Percentiles rank a stretch among this genome's conserved stretches.
These are phyloP conservation scores for Curvularia verruculosa DNA, from an alignment of 2,329 filamentous ascomycete species.

Conservation along the genomic window DNA sequence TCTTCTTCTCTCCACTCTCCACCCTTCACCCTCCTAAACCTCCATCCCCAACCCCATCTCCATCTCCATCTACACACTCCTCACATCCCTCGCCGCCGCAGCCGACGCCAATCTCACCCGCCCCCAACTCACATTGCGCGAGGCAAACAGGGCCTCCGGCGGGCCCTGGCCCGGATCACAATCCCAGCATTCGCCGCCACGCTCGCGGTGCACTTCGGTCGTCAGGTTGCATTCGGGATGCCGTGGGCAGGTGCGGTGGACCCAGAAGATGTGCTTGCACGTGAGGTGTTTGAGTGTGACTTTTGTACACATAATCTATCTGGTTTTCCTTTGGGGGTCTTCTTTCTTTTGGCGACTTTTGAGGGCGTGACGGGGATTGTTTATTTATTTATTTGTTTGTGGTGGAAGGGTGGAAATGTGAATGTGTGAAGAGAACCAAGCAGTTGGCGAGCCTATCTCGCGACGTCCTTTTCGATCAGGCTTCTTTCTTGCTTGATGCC, in stretches of 20 bases:
- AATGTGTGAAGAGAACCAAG: no score
- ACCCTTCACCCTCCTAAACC: no score
- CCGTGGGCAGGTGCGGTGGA: conserved; percentile 27
- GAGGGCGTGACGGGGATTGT: no score
- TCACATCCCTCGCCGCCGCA: background rate
- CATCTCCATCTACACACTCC: conserved; percentile 7
- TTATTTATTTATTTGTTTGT: no score
- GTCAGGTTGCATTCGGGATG: conserved; percentile 19
- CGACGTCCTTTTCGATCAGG: no score
- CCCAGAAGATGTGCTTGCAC: conserved; percentile 28
- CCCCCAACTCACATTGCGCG: conserved; percentile 24
- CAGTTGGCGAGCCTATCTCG: no score
- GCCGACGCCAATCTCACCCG: conserved; percentile 13
- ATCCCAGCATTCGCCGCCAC: conserved; percentile 33
- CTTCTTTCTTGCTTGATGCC: background rate
- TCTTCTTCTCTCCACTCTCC: no score
- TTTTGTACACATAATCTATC: conserved; percentile 36
- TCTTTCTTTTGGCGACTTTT: background rate
- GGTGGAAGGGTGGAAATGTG: no score
- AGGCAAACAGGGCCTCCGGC: conserved; percentile 28
- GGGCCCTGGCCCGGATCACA: conserved; percentile 32
- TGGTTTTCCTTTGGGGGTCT: conserved; percentile 2
- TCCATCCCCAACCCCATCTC: background rate
- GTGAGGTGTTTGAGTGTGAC: conserved; percentile 30
- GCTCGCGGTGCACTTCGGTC: conserved; percentile 26